These are phyloP conservation scores for Podospora conica DNA, from an alignment of 495 filamentous ascomycete genomes.

Conservation along the genomic window DNA sequence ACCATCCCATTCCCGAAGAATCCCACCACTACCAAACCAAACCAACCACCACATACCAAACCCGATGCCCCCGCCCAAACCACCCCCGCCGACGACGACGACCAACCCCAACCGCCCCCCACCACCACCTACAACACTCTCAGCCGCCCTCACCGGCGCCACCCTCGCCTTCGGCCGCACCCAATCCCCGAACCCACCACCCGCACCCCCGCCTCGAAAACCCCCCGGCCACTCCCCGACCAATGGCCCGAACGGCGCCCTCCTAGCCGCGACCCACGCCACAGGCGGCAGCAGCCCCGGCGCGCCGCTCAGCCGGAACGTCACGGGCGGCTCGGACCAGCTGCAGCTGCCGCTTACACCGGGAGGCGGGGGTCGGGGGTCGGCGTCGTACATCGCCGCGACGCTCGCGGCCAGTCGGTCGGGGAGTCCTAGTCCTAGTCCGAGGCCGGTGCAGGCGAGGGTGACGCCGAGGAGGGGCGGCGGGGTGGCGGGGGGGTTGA, in stretches of 20 bases:
- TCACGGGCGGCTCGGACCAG: background rate
- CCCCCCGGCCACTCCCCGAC: constrained; percentile 5
- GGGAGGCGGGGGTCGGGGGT: constrained; percentile 23
- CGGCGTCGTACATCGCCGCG: constrained; percentile 50
- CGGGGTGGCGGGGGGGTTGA: constrained; percentile 37
- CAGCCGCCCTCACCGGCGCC: constrained; percentile 43
- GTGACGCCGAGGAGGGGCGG: constrained; percentile 21
- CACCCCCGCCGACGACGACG: background rate
- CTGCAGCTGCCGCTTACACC: background rate
- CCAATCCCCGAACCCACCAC: constrained; percentile 26
- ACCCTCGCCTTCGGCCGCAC: constrained; percentile 34
- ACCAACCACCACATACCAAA: background rate
- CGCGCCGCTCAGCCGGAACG: background rate
- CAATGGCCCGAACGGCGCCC: constrained; percentile 35
- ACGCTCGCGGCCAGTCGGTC: constrained; percentile 51
- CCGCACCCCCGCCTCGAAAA: background rate
- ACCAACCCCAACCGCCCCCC: background rate
- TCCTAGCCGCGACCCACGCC: constrained; percentile 42
- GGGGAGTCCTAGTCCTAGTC: constrained; percentile 34
- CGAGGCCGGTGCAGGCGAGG: constrained; percentile 12
- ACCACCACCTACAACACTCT: constrained; percentile 1
- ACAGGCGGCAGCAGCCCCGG: constrained; percentile 12
- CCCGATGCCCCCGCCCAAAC: background rate
- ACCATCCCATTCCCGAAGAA: background rate
- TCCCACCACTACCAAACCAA: background rate